These are phyloP conservation scores for Hypomontagnella monticulosa DNA, from an alignment of 495 filamentous ascomycete genomes.

Conservation along the genomic window DNA sequence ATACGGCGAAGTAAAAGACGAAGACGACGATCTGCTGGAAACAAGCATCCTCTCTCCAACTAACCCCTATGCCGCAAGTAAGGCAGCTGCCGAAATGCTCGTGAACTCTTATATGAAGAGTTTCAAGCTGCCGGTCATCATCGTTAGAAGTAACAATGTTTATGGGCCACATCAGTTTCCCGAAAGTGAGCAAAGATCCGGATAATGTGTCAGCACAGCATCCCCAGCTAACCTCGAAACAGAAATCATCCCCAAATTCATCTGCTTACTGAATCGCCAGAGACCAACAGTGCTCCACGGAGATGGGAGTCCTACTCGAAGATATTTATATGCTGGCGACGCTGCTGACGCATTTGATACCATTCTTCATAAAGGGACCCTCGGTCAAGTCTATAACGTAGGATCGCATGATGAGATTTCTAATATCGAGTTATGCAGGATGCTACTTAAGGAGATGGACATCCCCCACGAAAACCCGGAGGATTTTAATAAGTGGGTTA, in stretches of 20 bases:
- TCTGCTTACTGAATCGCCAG: conserved; percentile 65
- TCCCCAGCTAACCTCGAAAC: conserved; percentile 10
- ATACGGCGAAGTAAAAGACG: conserved; percentile 75
- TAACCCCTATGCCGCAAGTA: conserved; percentile 81
- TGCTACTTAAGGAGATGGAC: conserved; percentile 64
- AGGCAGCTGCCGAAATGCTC: conserved; percentile 83
- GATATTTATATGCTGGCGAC: conserved; percentile 77
- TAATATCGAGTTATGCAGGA: conserved; percentile 66
- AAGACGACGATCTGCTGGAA: conserved; percentile 69
- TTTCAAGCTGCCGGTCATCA: conserved; percentile 75
- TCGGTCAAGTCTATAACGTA: conserved; percentile 79
- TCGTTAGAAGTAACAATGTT: conserved; percentile 80
- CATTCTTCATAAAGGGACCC: conserved; percentile 72
- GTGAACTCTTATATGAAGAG: conserved; percentile 78
- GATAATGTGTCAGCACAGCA: background rate
- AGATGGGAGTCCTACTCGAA: conserved; percentile 70
- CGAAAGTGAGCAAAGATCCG: conserved; percentile 65
- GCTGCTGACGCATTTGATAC: conserved; percentile 82
- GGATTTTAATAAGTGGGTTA: conserved; percentile 63
- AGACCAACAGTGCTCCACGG: conserved; percentile 73
- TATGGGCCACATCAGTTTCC: conserved; percentile 83
- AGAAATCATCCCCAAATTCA: conserved; percentile 84
- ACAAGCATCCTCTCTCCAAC: conserved; percentile 71
- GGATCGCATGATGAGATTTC: conserved; percentile 73
- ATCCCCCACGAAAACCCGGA: conserved; percentile 54